Base-by-base conservation (phyloP, 2,329 filamentous ascomycete genomes). In the Didymella exigua region DNA sequence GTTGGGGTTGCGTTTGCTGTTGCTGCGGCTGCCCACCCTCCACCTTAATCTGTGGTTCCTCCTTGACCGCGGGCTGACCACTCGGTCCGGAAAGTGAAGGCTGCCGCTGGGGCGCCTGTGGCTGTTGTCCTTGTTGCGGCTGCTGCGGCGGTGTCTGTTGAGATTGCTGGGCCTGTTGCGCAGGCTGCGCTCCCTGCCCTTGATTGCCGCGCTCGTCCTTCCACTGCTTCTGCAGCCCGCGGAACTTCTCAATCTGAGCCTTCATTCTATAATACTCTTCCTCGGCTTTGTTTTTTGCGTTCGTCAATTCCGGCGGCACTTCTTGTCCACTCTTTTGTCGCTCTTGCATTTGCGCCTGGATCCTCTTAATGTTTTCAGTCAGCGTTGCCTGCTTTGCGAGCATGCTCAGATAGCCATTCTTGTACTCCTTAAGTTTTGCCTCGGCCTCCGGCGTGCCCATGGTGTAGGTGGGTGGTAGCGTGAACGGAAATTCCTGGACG, bases 381-480 rank as follows among this genome's bases (percentile, higher is more conserved):
- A 67, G 52, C 13, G 67, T 60, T 16, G 75, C 67, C 40, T 73
- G 68, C 43, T 68, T 72, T 13, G 56, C 67, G 23, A 76, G 58
- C 49, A 71, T 68, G 48, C 71, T 71, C 0, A 72, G 59, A 50
- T 76, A 76, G 21, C 61, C 68, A 29, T 70, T 68, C 42, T 68
- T 69, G 51, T 71, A 67, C 40, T 75, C 73, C 54, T 74, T 73
- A 33, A 75, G 16, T 51, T 74, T 75, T 7, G 58, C 49, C 13
- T 76, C 71, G 11, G 66, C 71, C 40, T 75, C 73, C 23, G 72
- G 69, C 10, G 72, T 75, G 13, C 74, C 74, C 5, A 58, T 48
- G 14, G 65, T 56, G 14, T 69, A 65, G 16, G 51, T 54, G 2
- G 63, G 63, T 9, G 75, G 74, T 19, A 74, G 59, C 29, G 61